These are phyloP conservation scores for Astathelohania contejeani DNA, from an alignment of 371 early-diverging fungal species.

Conservation along the genomic window DNA sequence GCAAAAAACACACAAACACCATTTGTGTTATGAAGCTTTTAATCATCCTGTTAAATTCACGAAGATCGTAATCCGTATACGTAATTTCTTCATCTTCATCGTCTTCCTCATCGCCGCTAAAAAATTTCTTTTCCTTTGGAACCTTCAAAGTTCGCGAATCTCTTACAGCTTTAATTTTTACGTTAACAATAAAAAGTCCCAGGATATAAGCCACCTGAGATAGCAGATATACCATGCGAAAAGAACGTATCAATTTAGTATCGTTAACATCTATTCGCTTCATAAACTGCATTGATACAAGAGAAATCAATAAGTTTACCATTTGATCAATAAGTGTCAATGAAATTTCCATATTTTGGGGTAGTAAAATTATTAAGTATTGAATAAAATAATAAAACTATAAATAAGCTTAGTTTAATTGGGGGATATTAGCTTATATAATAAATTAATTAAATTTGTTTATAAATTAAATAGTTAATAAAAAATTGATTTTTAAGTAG, in stretches of 20 bases:
- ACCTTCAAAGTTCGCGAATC: constrained; percentile 40
- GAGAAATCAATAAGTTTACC: constrained; percentile 21
- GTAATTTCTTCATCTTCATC: constrained; percentile 49
- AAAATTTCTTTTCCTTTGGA: no score
- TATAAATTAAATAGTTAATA: no score
- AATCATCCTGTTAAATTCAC: constrained; percentile 33
- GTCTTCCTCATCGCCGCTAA: constrained; percentile 25
- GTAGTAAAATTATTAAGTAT: no score
- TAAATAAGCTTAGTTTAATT: no score
- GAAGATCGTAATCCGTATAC: constrained; percentile 37
- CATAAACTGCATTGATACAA: constrained; percentile 32
- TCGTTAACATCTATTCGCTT: constrained; percentile 1
- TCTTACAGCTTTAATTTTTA: constrained; percentile 28
- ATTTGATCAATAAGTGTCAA: constrained; percentile 32
- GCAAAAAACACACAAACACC: constrained; percentile 29
- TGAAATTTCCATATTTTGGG: constrained; percentile 9
- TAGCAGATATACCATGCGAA: constrained; percentile 6
- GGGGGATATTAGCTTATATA: no score
- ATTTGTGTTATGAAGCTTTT: constrained; percentile 23
- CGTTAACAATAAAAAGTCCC: constrained; percentile 28
- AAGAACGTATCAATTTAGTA: background rate
- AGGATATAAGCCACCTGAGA: constrained; percentile 33
- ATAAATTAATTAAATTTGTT: no score
- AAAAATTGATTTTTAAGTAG: no score
- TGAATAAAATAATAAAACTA: no score